Conservation (phyloP, 257 asterid genomes). For the Solanum ossicruentum region DNA sequence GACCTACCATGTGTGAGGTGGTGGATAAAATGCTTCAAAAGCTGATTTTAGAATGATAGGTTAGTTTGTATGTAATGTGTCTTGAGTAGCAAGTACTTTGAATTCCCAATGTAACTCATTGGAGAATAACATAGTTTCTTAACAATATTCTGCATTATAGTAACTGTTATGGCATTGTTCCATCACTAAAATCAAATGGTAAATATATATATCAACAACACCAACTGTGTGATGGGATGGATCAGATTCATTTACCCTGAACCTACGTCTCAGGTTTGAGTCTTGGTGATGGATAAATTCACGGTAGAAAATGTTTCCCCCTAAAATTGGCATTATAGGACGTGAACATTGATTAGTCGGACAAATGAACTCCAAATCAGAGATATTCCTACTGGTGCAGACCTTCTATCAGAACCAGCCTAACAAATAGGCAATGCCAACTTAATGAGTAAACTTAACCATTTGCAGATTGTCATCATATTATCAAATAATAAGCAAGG, state of each 20-base stretch:
- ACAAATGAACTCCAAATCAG: background rate
- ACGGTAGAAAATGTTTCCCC: background rate
- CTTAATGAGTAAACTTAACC: background rate
- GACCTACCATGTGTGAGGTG: constrained; percentile 29
- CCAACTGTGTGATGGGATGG: background rate
- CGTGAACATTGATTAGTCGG: background rate
- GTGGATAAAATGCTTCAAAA: constrained; percentile 4
- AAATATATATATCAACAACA: background rate
- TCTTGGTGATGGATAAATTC: background rate
- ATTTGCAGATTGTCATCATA: background rate
- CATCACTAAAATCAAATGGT: background rate
- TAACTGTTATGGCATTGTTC: background rate
- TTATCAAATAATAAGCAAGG: background rate
- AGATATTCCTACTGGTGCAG: background rate
- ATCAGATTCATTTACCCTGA: background rate
- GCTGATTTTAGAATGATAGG: background rate
- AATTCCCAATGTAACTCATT: background rate
- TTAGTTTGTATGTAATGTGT: background rate
- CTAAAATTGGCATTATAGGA: background rate
- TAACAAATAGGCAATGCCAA: background rate
- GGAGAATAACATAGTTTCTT: background rate
- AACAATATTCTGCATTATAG: background rate
- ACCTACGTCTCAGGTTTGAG: background rate
- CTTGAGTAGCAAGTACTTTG: background rate
- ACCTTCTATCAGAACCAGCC: background rate